Base-by-base conservation (phyloP, 805 yeast species). In the Schizosaccharomyces lindneri region DNA sequence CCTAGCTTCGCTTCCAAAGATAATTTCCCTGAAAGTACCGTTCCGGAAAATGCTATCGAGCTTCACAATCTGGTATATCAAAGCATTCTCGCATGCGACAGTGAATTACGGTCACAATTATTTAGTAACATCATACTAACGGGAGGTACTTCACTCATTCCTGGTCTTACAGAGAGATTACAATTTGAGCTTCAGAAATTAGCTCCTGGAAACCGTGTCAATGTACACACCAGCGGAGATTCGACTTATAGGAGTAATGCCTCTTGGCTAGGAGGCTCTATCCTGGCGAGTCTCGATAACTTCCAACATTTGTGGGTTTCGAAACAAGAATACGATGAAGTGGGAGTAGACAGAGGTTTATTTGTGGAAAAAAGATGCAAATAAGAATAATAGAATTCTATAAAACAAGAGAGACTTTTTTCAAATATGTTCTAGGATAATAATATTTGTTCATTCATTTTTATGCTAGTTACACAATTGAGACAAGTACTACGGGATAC, bases 241-340 rank as follows among this genome's bases (percentile, higher is more conserved):
- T 65, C 73, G 5, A 69, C 72, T 67, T 87, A 83, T 64, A 76
- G 82, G 64, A 79, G 76, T 64, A 78, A 75, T 65, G 79, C 83
- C 60, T 74, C 78, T 29, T 83, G 88, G 88, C 72, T 82, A 39
- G 88, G 88, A n/a, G 87, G 87, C 0, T 78, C 82, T 62, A 81
- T 81, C 64, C 75, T 83, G 65, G 81, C 84, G 15, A 76, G 79
- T 55, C 76, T 81, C 75, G 79, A 83, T 60, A 75, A 75, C 59
- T 76, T 75, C 63, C 82, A 81, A 63, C 81, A 76, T 63, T 62
- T 67, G 73, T 83, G 82, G 72, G 73, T 83, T 43, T 76, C 83
- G 55, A 81, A 78, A 67, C 77, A 78, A 48, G 86, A 83, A 67
- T 83, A 82, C 66, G 80, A 78, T 63, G 87, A 83, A 68, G 74